These are phyloP conservation scores for Vicia villosa DNA, from an alignment of 306 rosid genomes.

Conservation along the genomic window DNA sequence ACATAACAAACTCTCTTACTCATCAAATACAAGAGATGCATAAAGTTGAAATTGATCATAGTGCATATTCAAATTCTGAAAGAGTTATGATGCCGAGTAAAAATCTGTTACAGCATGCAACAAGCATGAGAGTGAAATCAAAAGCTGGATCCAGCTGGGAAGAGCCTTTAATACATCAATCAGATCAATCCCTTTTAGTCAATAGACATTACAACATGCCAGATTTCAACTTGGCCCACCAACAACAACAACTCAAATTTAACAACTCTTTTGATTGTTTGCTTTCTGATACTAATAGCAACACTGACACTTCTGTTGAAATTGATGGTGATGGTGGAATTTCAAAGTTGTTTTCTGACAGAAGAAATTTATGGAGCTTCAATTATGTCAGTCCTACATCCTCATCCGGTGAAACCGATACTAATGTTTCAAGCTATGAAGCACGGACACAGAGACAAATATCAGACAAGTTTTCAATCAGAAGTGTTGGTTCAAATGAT, in stretches of 20 bases:
- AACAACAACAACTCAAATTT: constrained; percentile 31
- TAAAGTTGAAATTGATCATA: constrained; percentile 27
- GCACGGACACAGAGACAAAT: neutral
- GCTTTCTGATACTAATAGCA: constrained; percentile 44
- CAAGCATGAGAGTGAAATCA: constrained; percentile 38
- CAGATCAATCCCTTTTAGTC: constrained; percentile 25
- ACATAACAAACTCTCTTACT: constrained; percentile 38
- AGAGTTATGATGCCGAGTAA: constrained; percentile 29
- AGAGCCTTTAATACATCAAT: constrained; percentile 28
- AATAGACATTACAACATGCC: constrained; percentile 35
- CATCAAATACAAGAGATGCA: constrained; percentile 50
- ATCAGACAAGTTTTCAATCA: neutral
- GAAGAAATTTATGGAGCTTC: constrained; percentile 61
- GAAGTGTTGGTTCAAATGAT: neutral
- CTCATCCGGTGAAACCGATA: constrained; percentile 61
- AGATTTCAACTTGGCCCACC: constrained; percentile 43
- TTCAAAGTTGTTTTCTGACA: constrained; percentile 59
- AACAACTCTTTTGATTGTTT: constrained; percentile 41
- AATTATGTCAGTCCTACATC: constrained; percentile 44
- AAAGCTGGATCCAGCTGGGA: constrained; percentile 44
- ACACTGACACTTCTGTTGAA: constrained; percentile 40
- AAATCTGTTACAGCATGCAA: constrained; percentile 38
- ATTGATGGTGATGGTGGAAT: constrained; percentile 54
- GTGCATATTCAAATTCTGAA: constrained; percentile 35
- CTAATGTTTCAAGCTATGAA: constrained; percentile 33